phyloP scores from a whole-genome alignment of 192 early-diverging fungal genomes.

The Coemansia sp. region DNA sequence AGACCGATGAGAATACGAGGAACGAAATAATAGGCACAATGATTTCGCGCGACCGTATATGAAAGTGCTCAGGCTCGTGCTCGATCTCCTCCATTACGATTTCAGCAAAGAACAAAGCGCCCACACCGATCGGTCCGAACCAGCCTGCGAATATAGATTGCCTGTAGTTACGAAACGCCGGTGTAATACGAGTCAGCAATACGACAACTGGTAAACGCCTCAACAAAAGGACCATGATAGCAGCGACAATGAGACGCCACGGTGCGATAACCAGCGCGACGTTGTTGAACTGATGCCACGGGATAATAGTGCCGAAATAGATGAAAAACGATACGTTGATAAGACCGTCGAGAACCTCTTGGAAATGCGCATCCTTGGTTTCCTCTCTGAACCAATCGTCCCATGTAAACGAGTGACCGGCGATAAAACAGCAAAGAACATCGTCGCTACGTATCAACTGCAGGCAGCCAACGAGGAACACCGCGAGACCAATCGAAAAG shows the following conservation, averaged over 20 bases:
- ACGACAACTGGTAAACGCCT: conserved; percentile 77
- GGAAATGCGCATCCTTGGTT: conserved; percentile 84
- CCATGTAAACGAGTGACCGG: conserved; percentile 84
- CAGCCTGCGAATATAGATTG: conserved; percentile 86
- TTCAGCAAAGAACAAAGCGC: conserved; percentile 65
- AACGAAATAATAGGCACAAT: conserved; percentile 70
- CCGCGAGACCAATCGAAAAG: conserved; percentile 79
- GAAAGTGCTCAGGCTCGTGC: conserved; percentile 38
- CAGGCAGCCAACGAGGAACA: conserved; percentile 69
- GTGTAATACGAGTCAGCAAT: conserved; percentile 65
- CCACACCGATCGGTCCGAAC: conserved; percentile 91
- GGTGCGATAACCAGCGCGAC: conserved; percentile 59
- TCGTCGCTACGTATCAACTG: conserved; percentile 75
- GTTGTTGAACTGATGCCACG: conserved; percentile 74
- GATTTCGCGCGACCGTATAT: conserved; percentile 41
- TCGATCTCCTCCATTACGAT: conserved; percentile 55
- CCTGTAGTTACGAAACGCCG: conserved; percentile 70
- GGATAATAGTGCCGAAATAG: conserved; percentile 82
- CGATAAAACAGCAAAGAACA: conserved; percentile 76
- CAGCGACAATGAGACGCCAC: conserved; percentile 74
- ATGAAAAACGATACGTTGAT: conserved; percentile 90
- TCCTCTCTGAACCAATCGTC: conserved; percentile 92
- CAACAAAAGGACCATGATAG: conserved; percentile 71
- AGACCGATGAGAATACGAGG: conserved; percentile 80
- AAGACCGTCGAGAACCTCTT: conserved; percentile 91